A percentile compares a stretch with the other conserved stretches of the same genome.
phyloP scores from a whole-genome alignment of 2,329 filamentous ascomycete genomes.

The Onygenales sp. region DNA sequence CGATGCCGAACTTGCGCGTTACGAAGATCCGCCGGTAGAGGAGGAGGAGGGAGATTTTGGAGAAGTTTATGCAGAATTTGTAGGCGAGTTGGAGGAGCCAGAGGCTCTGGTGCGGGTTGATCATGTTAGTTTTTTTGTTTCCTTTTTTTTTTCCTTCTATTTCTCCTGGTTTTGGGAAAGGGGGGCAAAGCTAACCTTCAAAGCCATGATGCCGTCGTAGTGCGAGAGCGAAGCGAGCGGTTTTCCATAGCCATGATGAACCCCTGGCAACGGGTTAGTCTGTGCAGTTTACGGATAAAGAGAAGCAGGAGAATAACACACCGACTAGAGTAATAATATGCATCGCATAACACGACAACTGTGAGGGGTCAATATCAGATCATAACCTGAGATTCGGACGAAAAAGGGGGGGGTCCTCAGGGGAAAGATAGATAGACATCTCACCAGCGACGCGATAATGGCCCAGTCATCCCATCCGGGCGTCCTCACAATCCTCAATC shows the following conservation, averaged over 20 bases:
- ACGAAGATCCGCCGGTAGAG: slow-evolving; percentile 48
- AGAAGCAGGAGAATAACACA: slow-evolving; percentile 3
- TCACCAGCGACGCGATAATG: slow-evolving; percentile 20
- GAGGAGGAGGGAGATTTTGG: slow-evolving; percentile 44
- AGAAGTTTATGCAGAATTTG: slow-evolving; percentile 45
- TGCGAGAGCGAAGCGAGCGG: slow-evolving; percentile 10
- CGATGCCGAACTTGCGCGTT: slow-evolving; percentile 33
- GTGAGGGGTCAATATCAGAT: no score
- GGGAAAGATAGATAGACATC: not conserved
- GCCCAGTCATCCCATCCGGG: slow-evolving; percentile 20
- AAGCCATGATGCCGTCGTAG: slow-evolving; percentile 15
- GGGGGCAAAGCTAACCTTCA: slow-evolving; percentile 14
- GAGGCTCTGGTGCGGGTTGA: slow-evolving; percentile 32
- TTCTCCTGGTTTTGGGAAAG: slow-evolving; percentile 5
- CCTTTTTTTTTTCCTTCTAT: not conserved
- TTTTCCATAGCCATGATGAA: slow-evolving; percentile 22
- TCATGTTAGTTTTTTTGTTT: not conserved
- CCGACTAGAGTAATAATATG: slow-evolving; percentile 17
- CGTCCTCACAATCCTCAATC: slow-evolving; percentile 12
- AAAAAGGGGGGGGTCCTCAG: no score
- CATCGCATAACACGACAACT: slow-evolving; percentile 14
- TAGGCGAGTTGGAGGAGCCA: slow-evolving; percentile 46
- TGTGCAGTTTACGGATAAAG: not conserved
- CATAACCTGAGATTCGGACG: no score
- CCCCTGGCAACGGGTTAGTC: slow-evolving; percentile 9